Percentiles rank a stretch among this genome's conserved stretches.
Evolutionary conservation across 345 rosid genomes (phyloP).

Genomic region (Sapria himalayana): DNA sequence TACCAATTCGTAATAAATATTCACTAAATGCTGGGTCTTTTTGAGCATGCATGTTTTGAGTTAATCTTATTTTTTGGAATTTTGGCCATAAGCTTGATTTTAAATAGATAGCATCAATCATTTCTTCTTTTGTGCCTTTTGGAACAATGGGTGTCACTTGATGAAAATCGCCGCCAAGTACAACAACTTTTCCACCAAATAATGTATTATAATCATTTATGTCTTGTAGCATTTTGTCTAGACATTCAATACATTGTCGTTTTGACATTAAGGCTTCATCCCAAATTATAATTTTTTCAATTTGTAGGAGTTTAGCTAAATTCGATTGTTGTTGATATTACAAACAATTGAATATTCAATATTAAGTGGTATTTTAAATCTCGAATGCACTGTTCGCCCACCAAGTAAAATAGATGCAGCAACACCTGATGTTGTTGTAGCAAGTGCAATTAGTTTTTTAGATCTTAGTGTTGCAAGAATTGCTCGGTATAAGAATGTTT

Average conservation of each 20-base stretch:
- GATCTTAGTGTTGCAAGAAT: neutral
- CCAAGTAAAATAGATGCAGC: neutral
- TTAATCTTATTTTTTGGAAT: neutral
- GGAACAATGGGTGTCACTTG: neutral
- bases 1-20: neutral
- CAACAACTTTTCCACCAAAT: neutral
- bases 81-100: neutral
- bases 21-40: neutral
- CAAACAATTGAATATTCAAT: neutral
- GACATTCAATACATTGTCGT: neutral
- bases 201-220: too few relatives aligned
- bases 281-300: neutral
- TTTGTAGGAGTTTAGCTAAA: neutral
- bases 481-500: constrained; percentile 1
- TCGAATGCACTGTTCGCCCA: constrained; percentile 1
- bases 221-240: neutral
- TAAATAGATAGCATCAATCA: neutral
- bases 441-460: neutral
- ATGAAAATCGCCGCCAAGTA: neutral
- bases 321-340: neutral
- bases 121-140: neutral
- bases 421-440: neutral
- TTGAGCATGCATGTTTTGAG: neutral
- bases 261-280: neutral
- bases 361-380: constrained; percentile 3